These are phyloP conservation scores for Arthroderma sp. DNA, from an alignment of 2,329 filamentous ascomycete genomes.

Conservation along the genomic window DNA sequence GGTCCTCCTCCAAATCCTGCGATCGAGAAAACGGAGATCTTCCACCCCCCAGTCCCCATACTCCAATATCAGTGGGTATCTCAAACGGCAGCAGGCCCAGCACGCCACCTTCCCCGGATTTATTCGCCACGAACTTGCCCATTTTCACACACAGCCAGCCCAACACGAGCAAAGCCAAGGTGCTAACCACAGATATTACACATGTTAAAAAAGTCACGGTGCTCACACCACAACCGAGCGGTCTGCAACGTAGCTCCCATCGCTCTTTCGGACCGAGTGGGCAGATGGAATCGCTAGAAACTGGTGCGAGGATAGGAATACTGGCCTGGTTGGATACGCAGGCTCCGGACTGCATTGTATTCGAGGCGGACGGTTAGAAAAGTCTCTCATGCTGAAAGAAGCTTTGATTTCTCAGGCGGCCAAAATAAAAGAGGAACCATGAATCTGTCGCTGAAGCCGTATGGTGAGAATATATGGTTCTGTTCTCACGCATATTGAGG, in stretches of 20 bases:
- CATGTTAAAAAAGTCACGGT: constrained; percentile 27
- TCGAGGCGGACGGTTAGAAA: too few species aligned
- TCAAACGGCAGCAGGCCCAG: too few species aligned
- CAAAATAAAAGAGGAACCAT: too few species aligned
- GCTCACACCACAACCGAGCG: constrained; percentile 29
- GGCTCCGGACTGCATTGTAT: constrained; percentile 9
- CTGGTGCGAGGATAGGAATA: constrained; percentile 27
- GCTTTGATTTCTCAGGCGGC: too few species aligned
- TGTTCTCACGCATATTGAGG: too few species aligned
- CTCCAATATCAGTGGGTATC: neutral
- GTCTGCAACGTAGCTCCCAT: constrained; percentile 28
- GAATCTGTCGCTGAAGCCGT: too few species aligned
- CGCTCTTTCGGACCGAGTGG: constrained; percentile 27
- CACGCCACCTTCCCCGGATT: constrained; percentile 4
- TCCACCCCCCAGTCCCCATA: neutral
- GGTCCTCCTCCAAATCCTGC: too few species aligned
- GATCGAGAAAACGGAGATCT: too few species aligned
- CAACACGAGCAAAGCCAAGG: constrained; percentile 15
- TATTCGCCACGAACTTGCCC: constrained; percentile 8
- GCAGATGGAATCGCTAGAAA: constrained; percentile 24
- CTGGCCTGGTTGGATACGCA: constrained; percentile 27
- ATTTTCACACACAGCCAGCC: constrained; percentile 11
- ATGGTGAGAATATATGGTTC: neutral
- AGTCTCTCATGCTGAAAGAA: too few species aligned
- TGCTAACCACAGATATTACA: constrained; percentile 20